phyloP scores from a whole-genome alignment of 2,329 filamentous ascomycete species.

The Ophiocordyceps camponoti-floridani region DNA sequence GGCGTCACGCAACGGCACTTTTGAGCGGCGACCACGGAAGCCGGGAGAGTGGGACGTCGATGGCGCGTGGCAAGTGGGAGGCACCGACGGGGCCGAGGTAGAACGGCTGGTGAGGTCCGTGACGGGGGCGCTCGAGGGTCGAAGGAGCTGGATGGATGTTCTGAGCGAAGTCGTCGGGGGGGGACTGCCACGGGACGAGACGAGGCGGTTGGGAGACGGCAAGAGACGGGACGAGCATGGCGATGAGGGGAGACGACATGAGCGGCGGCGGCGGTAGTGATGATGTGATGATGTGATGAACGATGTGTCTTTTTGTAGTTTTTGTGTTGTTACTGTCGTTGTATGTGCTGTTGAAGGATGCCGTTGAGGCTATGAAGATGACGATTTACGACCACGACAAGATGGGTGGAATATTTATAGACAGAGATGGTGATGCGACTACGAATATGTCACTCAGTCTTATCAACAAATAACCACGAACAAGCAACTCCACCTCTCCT shows the following conservation, averaged over 20 bases:
- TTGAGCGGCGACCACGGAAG: slow-evolving; percentile 17
- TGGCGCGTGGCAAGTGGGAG: slow-evolving; percentile 26
- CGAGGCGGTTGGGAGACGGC: neutral
- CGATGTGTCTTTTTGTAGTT: too few species aligned
- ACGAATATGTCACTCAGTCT: too few species aligned
- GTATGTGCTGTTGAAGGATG: too few species aligned
- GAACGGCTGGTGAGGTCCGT: slow-evolving; percentile 14
- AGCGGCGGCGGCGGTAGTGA: slow-evolving; percentile 1
- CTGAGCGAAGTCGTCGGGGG: slow-evolving; percentile 13
- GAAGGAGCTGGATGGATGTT: slow-evolving; percentile 12
- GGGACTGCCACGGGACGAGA: slow-evolving; percentile 1
- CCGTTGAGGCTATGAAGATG: too few species aligned
- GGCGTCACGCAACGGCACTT: slow-evolving; percentile 22
- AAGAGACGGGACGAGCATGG: slow-evolving; percentile 1
- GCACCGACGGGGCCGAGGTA: slow-evolving; percentile 22
- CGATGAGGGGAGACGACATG: slow-evolving; percentile 3
- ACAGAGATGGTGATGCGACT: too few species aligned
- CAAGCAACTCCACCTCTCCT: too few species aligned
- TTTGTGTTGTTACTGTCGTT: too few species aligned
- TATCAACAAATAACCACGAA: too few species aligned
- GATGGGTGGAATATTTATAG: too few species aligned
- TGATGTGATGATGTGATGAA: neutral
- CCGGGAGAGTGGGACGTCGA: slow-evolving; percentile 16
- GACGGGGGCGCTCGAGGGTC: slow-evolving; percentile 12
- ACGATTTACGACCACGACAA: too few species aligned